A percentile compares a stretch with the other conserved stretches of the same genome.
Conservation (phyloP, 352 stramenopile genomes). For the Globisporangium nagaii region DNA sequence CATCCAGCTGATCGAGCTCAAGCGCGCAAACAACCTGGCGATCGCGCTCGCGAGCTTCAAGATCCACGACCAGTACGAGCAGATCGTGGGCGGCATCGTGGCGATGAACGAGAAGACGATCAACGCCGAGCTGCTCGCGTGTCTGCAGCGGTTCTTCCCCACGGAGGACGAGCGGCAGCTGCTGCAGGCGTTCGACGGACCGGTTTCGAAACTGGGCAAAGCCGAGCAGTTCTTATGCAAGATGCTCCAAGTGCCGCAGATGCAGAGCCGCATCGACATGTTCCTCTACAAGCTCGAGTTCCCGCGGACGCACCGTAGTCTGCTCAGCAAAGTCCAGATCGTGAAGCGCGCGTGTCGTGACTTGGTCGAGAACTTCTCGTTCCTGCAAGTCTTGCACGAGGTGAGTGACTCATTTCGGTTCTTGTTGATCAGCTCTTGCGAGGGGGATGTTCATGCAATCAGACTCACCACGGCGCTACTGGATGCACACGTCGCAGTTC, state of each 20-base stretch:
- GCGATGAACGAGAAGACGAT: slow-evolving; percentile 53
- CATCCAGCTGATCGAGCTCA: slow-evolving; percentile 71
- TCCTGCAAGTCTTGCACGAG: slow-evolving; percentile 42
- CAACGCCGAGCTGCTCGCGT: slow-evolving; percentile 54
- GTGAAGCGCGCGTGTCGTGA: slow-evolving; percentile 62
- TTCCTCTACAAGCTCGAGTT: slow-evolving; percentile 81
- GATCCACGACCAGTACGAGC: slow-evolving; percentile 60
- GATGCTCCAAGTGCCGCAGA: slow-evolving; percentile 51
- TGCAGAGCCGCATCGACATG: slow-evolving; percentile 62
- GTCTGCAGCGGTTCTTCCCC: slow-evolving; percentile 73
- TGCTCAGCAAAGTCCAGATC: slow-evolving; percentile 42
- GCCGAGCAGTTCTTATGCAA: slow-evolving; percentile 69
- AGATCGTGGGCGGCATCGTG: slow-evolving; percentile 54
- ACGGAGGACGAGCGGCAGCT: slow-evolving; percentile 52
- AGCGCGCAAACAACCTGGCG: slow-evolving; percentile 75
- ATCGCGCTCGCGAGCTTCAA: slow-evolving; percentile 76
- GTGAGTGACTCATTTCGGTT: slow-evolving; percentile 13
- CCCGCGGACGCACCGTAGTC: slow-evolving; percentile 24
- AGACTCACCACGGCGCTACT: too few relatives aligned
- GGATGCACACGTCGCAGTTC: slow-evolving; percentile 36
- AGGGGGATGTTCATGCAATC: too few relatives aligned
- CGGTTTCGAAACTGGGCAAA: slow-evolving; percentile 46
- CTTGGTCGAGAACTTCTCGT: slow-evolving; percentile 65
- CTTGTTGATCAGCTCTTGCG: neutral
- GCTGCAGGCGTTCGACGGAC: slow-evolving; percentile 37